These are phyloP conservation scores for Aspergillus sp. DNA, from an alignment of 2,329 filamentous ascomycete species.

Conservation along the genomic window DNA sequence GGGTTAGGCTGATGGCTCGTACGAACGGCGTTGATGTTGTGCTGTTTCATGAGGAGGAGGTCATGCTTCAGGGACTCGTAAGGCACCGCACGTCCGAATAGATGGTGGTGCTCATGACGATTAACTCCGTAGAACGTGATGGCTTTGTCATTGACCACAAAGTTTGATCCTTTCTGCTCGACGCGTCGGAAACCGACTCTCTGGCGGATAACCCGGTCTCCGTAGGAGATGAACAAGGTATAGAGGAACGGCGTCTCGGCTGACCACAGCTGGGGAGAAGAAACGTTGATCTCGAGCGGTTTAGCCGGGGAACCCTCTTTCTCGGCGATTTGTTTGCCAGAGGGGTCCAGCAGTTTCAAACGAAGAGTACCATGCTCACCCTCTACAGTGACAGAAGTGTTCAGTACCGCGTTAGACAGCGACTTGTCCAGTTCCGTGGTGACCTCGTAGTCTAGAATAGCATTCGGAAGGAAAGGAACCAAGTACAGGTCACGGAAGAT, in stretches of 20 bases:
- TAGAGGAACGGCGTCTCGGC: constrained; percentile 67
- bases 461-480: constrained; percentile 53
- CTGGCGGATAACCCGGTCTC: constrained; percentile 42
- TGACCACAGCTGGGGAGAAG: constrained; percentile 62
- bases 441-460: neutral
- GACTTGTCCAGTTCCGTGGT: constrained; percentile 40
- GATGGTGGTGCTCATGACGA: constrained; percentile 69
- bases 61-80: constrained; percentile 62
- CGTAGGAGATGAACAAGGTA: constrained; percentile 46
- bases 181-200: constrained; percentile 64
- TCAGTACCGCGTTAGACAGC: constrained; percentile 46
- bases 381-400: constrained; percentile 38
- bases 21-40: constrained; percentile 71
- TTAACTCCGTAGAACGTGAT: constrained; percentile 66
- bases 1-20: constrained; percentile 65
- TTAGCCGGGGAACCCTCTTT: constrained; percentile 34
- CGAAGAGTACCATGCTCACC: constrained; percentile 1
- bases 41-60: constrained; percentile 65
- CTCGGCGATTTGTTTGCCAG: constrained; percentile 54
- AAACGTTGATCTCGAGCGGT: neutral
- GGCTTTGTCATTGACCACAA: constrained; percentile 62
- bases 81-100: constrained; percentile 62
- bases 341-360: constrained; percentile 42
- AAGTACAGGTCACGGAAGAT: constrained; percentile 69
- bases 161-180: constrained; percentile 53